phyloP scores from a whole-genome alignment of 1,139 yeast species.

The Protomyces macrosporus region DNA sequence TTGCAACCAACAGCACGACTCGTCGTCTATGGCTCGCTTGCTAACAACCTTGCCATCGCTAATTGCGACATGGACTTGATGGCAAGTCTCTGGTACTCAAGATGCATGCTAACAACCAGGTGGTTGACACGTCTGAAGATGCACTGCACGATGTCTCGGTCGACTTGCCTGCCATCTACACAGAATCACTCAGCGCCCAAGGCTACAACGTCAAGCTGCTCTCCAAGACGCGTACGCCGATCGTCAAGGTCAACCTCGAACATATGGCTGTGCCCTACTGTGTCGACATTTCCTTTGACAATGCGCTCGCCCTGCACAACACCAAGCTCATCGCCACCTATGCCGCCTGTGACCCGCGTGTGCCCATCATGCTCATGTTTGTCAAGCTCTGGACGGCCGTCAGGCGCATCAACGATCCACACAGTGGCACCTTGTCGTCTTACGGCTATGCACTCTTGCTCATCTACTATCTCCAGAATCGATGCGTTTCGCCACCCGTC shows the following conservation, averaged over 20 bases:
- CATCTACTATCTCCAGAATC: slow-evolving; percentile 26
- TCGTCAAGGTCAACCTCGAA: slow-evolving; percentile 22
- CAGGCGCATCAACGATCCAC: slow-evolving; percentile 28
- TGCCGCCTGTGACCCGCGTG: slow-evolving; percentile 25
- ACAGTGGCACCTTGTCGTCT: slow-evolving; percentile 29
- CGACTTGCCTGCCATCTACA: slow-evolving; percentile 7
- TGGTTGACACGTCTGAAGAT: slow-evolving; percentile 23
- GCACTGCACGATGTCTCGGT: slow-evolving; percentile 10
- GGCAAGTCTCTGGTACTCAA: neutral
- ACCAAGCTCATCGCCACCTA: slow-evolving; percentile 27
- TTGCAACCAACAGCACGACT: slow-evolving; percentile 19
- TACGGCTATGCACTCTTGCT: slow-evolving; percentile 29
- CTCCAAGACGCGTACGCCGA: slow-evolving; percentile 27
- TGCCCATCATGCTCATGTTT: slow-evolving; percentile 22
- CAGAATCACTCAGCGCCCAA: slow-evolving; percentile 2
- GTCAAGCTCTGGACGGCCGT: slow-evolving; percentile 28
- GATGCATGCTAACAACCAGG: neutral
- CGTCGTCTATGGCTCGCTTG: slow-evolving; percentile 28
- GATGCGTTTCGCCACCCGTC: slow-evolving; percentile 21
- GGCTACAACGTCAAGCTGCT: slow-evolving; percentile 26
- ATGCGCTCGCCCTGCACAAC: slow-evolving; percentile 28
- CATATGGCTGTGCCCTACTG: slow-evolving; percentile 14
- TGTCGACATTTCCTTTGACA: slow-evolving; percentile 29
- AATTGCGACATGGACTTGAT: slow-evolving; percentile 30
- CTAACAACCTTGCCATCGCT: slow-evolving; percentile 22